Base-by-base conservation (phyloP, 139 green algal genomes). In the Trebouxia sp. region DNA sequence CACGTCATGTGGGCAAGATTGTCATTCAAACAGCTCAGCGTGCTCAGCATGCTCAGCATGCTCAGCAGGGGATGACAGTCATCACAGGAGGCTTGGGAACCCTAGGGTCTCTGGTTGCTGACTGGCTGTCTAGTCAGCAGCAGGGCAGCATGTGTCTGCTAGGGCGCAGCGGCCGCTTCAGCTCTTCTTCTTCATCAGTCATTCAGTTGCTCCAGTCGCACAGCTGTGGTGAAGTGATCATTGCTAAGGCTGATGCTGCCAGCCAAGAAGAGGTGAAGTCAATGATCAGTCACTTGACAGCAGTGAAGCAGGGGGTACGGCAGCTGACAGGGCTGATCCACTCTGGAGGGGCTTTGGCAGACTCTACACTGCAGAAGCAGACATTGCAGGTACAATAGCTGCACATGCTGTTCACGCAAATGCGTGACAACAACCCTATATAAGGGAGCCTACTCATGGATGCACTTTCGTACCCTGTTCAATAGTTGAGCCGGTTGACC, bases 1-100 rank as follows among this genome's bases (percentile, higher is more conserved):
- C 91, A 1, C 83, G 85, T 1, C 86, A 91, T 51, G 87, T 95
- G 30, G 91, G 91, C 82, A 95, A 95, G 84, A 85, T 95, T 28
- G 89, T 94, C 20, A 86, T 95, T 6, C 67, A 77, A 17, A n/a
- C 80, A 41, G 51, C 69, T 4, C 14, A 35, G 41, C 38, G 62
- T 35, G 35, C 79, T 11, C 30, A 70, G 53, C 77, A 48, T 42
- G 28, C 58, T 5, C 32, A 17, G 20, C 74, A 45, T 1, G 47
- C 47, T 53, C 1, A 26, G 47, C 47, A 14, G 20, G 47, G 62
- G 32, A 9, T 72, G 10, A 72, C 62, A 26, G 32, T 77, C 14
- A 84, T 95, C 62, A 92, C 85, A 22, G 92, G 92, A 70, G 92
- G 92, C n/a, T 56, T 90, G 6, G 92, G 91, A 22, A 82, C 87